Base-by-base conservation (phyloP, 345 rosid genomes). In the Citrus glauca region DNA sequence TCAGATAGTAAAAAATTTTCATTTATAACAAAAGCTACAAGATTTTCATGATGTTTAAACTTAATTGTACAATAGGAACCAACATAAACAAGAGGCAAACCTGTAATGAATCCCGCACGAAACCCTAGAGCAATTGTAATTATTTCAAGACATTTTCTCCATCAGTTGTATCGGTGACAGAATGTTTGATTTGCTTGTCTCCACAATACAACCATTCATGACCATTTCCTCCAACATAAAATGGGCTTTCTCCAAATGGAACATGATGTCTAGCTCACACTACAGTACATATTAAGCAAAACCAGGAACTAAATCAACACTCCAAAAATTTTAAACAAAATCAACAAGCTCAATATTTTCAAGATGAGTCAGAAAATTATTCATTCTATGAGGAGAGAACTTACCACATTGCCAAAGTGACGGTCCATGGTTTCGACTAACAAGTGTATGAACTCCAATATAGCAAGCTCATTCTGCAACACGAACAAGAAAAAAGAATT, bases 151-250 rank as follows among this genome's bases (percentile, higher is more conserved):
- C 74, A 92, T 55, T 77, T 94, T 91, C 75, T 94, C 99, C 97
- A 94, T 91, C 79, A 97, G 91, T 74, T 91, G 98, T 74, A 93
- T 87, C 2, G 98, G 96, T 65, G 88, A 59, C 48, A 91, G 89
- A 76, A 97, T 94, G 81, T 91, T 91, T 38, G 95, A 65, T 82
- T 91, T 94, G 94, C 96, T 97, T 5, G 98, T 97, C 88, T 97
- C 99, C 28, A 91, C 94, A 73, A 97, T 78, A 82, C 92, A 91
- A 73, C 97, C 99, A 79, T 93, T 94, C 98, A 94, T 94, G 73
- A 94, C 95, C 98, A 92, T 96, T 89, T 96, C 99, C 80, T 93
- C 98, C 77, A 93, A 81, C 98, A 93, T 97, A 88, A 97, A 97
- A 87, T 94, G 99, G 30, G 99, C 98, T 82, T 94, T 97, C 89